Percentiles rank a stretch among this genome's conserved stretches.
Evolutionary conservation across 2,329 filamentous ascomycete genomes (phyloP).

Genomic region (Coleophoma eucalyptorum): DNA sequence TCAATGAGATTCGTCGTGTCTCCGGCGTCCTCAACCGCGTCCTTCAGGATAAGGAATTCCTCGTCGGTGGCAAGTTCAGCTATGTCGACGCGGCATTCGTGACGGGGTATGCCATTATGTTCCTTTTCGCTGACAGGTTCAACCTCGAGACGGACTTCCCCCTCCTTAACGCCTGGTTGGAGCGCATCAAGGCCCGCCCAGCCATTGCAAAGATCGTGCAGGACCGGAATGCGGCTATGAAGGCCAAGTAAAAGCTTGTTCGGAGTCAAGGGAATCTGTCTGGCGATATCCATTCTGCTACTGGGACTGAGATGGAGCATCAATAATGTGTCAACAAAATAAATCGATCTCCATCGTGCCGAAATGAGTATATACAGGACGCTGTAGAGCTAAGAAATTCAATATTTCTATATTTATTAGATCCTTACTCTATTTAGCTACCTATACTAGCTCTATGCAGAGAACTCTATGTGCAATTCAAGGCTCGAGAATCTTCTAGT

Average conservation of each 20-base stretch:
- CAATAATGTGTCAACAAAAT: conserved; percentile 1
- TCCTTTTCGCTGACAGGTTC: conserved; percentile 7
- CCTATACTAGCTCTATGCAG: conserved; percentile 1
- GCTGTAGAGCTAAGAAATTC: conserved; percentile 1
- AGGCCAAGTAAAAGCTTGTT: conserved; percentile 4
- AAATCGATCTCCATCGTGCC: conserved; percentile 1
- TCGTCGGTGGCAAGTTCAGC: conserved; percentile 34
- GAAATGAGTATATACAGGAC: conserved; percentile 2
- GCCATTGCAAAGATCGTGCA: conserved; percentile 5
- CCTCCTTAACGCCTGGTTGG: conserved; percentile 11
- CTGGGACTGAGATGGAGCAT: conserved; percentile 1
- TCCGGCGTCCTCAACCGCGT: conserved; percentile 36
- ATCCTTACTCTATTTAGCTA: neutral
- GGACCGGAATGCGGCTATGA: conserved; percentile 6
- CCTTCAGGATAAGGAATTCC: conserved; percentile 29
- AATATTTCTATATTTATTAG: conserved; percentile 1
- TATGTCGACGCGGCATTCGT: conserved; percentile 30
- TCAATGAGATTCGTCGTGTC: conserved; percentile 31
- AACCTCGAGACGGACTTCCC: conserved; percentile 17
- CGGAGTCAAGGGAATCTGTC: neutral
- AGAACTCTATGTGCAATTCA: conserved; percentile 2
- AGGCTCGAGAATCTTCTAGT: conserved; percentile 1
- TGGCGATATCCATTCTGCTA: conserved; percentile 3
- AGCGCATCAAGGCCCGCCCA: conserved; percentile 5
- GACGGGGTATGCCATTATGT: conserved; percentile 9